These are phyloP conservation scores for Didymella segeticola DNA, from an alignment of 2,329 filamentous ascomycete genomes.

Conservation along the genomic window DNA sequence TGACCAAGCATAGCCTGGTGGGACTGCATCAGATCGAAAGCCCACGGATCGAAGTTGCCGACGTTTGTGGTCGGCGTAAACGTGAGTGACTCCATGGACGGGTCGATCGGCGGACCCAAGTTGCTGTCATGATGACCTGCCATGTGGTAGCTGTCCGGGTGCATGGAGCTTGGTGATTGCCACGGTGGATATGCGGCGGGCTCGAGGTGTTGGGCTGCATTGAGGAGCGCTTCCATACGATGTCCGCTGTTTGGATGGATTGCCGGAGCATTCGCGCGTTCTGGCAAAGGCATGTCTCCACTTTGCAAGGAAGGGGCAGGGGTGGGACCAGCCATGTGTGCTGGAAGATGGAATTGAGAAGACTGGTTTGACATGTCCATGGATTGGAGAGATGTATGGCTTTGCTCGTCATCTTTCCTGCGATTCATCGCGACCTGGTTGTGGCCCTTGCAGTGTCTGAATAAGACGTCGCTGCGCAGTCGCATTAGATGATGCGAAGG, in stretches of 20 bases:
- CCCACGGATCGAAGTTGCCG: conserved; percentile 47
- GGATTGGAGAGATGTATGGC: conserved; percentile 33
- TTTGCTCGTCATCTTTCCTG: conserved; percentile 40
- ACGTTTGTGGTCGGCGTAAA: conserved; percentile 46
- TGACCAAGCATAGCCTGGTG: conserved; percentile 46
- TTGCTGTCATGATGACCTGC: conserved; percentile 37
- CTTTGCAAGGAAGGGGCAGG: conserved; percentile 15
- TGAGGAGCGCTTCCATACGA: conserved; percentile 48
- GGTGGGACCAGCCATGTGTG: conserved; percentile 13
- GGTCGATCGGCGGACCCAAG: conserved; percentile 47
- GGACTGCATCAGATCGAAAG: conserved; percentile 47
- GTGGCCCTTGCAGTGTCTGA: conserved; percentile 60
- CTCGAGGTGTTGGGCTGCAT: conserved; percentile 47
- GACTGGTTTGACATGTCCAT: conserved; percentile 26
- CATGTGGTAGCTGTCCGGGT: conserved; percentile 31
- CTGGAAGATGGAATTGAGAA: conserved; percentile 16
- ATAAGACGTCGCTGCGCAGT: conserved; percentile 55
- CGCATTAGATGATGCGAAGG: conserved; percentile 31
- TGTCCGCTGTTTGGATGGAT: conserved; percentile 33
- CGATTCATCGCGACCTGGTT: conserved; percentile 50
- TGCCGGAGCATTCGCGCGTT: conserved; percentile 3
- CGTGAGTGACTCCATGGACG: conserved; percentile 46
- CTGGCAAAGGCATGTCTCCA: conserved; percentile 10
- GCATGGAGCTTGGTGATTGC: conserved; percentile 33
- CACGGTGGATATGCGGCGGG: conserved; percentile 42